A percentile compares a stretch with the other conserved stretches of the same genome.
Conservation (phyloP, 208 protist genomes). For the Trypanosoma conorhini region DNA sequence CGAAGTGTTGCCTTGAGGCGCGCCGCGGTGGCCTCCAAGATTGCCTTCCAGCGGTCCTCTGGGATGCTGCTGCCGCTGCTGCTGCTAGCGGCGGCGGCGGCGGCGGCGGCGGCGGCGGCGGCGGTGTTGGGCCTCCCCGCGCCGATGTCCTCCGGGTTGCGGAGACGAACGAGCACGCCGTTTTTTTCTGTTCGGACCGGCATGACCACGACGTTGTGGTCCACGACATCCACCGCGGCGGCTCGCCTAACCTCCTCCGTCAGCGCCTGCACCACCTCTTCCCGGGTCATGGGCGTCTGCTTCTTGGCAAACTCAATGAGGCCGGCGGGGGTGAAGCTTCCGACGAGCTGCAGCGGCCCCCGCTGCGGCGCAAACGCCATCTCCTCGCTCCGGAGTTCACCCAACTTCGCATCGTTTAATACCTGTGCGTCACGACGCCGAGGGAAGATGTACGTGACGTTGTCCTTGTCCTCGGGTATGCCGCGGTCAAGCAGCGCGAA, state of each 20-base stretch:
- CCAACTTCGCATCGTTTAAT: slow-evolving; percentile 77
- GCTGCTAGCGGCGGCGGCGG: neutral
- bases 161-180: slow-evolving; percentile 49
- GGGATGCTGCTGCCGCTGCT: neutral
- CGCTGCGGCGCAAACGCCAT: slow-evolving; percentile 73
- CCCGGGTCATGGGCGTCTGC: slow-evolving; percentile 21
- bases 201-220: slow-evolving; percentile 79
- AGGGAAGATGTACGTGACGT: slow-evolving; percentile 87
- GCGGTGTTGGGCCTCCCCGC: neutral
- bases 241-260: slow-evolving; percentile 33
- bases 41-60: slow-evolving; percentile 35
- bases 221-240: slow-evolving; percentile 25
- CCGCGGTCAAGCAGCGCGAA: slow-evolving; percentile 60
- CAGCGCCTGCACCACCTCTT: slow-evolving; percentile 42
- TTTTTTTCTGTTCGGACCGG: slow-evolving; percentile 29
- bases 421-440: slow-evolving; percentile 66
- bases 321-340: slow-evolving; percentile 58
- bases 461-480: slow-evolving; percentile 39
- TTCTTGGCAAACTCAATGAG: slow-evolving; percentile 40
- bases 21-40: slow-evolving; percentile 42
- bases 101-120: neutral
- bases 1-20: slow-evolving; percentile 47
- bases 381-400: slow-evolving; percentile 58
- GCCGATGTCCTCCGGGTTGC: slow-evolving; percentile 29
- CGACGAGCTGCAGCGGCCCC: slow-evolving; percentile 71